Conservation (phyloP, 148 eudicot species). For the Camellia granthamiana region DNA sequence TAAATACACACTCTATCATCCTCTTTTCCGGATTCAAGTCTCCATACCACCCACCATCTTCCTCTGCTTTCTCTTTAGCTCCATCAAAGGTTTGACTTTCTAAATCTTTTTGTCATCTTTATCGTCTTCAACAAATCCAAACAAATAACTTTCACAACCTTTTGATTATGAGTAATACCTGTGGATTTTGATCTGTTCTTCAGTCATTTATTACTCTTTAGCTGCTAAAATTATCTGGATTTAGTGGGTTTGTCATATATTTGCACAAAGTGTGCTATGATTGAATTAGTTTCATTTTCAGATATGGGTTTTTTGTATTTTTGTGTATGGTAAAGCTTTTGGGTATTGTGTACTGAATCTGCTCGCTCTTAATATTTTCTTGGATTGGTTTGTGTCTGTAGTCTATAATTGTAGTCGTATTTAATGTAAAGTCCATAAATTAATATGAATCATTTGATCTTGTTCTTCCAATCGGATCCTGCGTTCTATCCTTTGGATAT, state of each 20-base stretch:
- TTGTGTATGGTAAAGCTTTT: not conserved
- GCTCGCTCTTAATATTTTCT: not conserved
- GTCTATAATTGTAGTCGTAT: no score
- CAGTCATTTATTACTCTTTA: not conserved
- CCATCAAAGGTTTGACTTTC: constrained; percentile 13
- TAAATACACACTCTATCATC: no score
- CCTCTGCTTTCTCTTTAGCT: not conserved
- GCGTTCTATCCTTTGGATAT: no score
- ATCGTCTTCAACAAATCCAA: not conserved
- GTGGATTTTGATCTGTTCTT: not conserved
- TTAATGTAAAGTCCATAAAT: no score
- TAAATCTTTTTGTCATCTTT: not conserved
- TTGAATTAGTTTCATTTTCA: constrained; percentile 4
- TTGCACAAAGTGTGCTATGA: not conserved
- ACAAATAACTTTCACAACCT: not conserved
- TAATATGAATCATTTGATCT: no score
- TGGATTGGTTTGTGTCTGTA: not conserved
- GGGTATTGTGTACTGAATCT: not conserved
- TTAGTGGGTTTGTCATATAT: not conserved
- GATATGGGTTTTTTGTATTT: not conserved
- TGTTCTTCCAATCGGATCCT: no score
- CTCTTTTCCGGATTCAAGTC: no score
- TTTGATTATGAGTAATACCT: not conserved
- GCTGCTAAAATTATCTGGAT: not conserved
- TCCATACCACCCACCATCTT: not conserved